Percentiles rank a stretch among this genome's conserved stretches.
Evolutionary conservation across 2,329 filamentous ascomycete genomes (phyloP).

Genomic region (Acrodontium crateriforme): DNA sequence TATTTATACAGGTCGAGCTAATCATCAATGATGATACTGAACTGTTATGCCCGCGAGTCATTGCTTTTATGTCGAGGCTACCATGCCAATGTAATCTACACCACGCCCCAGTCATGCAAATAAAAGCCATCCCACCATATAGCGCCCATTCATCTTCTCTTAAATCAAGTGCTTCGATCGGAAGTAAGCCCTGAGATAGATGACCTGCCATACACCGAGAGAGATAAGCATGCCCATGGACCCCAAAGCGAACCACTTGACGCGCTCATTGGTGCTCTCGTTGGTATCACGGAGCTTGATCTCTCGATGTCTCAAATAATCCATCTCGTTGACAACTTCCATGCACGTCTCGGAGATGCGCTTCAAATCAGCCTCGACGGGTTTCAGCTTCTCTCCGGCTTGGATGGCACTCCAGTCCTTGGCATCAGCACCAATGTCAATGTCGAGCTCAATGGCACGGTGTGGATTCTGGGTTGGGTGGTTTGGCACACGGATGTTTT

Average conservation of each 20-base stretch:
- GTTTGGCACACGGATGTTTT: slow-evolving; percentile 57
- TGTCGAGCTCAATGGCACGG: slow-evolving; percentile 77
- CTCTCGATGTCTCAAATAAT: slow-evolving; percentile 79
- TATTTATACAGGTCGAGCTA: too few relatives aligned
- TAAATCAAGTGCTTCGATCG: slow-evolving; percentile 49
- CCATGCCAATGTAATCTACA: too few relatives aligned
- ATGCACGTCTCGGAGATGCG: slow-evolving; percentile 80
- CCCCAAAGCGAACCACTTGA: slow-evolving; percentile 95
- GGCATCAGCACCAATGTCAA: slow-evolving; percentile 91
- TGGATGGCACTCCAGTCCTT: slow-evolving; percentile 98
- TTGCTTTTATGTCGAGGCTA: too few relatives aligned
- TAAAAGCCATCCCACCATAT: too few relatives aligned
- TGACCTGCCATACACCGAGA: slow-evolving; percentile 90
- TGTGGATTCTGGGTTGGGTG: slow-evolving; percentile 33
- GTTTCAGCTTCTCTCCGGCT: slow-evolving; percentile 93
- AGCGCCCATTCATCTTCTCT: too few relatives aligned
- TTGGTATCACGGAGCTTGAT: slow-evolving; percentile 96
- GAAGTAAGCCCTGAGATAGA: slow-evolving; percentile 96
- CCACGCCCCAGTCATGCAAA: too few relatives aligned
- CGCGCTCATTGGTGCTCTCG: slow-evolving; percentile 96
- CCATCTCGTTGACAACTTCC: slow-evolving; percentile 89
- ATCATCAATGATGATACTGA: too few relatives aligned
- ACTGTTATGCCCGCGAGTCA: too few relatives aligned
- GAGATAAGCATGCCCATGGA: slow-evolving; percentile 85
- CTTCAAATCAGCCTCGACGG: slow-evolving; percentile 85